Evolutionary conservation across 306 rosid genomes (phyloP).

Genomic region (Cicer bijugum): DNA sequence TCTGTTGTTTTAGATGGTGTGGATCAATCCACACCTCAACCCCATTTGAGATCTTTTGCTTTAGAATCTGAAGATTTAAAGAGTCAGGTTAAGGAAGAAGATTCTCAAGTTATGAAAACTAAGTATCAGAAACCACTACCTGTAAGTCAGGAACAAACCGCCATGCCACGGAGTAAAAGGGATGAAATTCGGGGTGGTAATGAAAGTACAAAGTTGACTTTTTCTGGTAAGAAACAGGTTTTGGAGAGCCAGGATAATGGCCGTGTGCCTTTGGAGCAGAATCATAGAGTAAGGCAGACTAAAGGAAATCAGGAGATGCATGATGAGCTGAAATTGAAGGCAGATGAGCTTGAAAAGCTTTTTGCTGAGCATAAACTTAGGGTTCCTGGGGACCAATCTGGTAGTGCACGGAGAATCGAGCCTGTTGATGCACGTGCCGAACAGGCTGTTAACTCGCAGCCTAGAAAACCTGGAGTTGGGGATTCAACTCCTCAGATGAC

Average conservation of each 20-base stretch:
- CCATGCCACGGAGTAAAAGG: constrained; percentile 57
- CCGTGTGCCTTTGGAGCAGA: constrained; percentile 55
- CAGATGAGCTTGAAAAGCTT: constrained; percentile 95
- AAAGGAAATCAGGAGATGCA: constrained; percentile 90
- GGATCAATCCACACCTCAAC: constrained; percentile 58
- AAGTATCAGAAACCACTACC: constrained; percentile 50
- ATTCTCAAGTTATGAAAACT: constrained; percentile 59
- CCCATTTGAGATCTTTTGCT: constrained; percentile 52
- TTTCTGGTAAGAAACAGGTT: constrained; percentile 57
- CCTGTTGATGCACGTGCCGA: constrained; percentile 60
- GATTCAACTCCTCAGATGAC: constrained; percentile 61
- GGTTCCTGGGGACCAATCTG: constrained; percentile 84
- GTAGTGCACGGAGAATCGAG: constrained; percentile 71
- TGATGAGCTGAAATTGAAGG: constrained; percentile 93
- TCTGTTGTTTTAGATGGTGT: constrained; percentile 51
- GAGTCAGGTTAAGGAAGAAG: constrained; percentile 40
- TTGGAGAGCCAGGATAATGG: constrained; percentile 54
- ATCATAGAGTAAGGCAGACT: constrained; percentile 78
- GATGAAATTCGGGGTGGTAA: constrained; percentile 51
- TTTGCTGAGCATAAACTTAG: constrained; percentile 96
- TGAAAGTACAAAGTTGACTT: constrained; percentile 55
- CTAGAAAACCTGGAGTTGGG: constrained; percentile 53
- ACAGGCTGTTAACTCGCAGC: constrained; percentile 53
- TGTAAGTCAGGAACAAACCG: constrained; percentile 25
- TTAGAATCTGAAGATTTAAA: constrained; percentile 47